Evolutionary conservation across 257 asterid genomes (phyloP), one percentile per base, ranked within the genome.

Genomic region (Ajuga chamaepitys): DNA sequence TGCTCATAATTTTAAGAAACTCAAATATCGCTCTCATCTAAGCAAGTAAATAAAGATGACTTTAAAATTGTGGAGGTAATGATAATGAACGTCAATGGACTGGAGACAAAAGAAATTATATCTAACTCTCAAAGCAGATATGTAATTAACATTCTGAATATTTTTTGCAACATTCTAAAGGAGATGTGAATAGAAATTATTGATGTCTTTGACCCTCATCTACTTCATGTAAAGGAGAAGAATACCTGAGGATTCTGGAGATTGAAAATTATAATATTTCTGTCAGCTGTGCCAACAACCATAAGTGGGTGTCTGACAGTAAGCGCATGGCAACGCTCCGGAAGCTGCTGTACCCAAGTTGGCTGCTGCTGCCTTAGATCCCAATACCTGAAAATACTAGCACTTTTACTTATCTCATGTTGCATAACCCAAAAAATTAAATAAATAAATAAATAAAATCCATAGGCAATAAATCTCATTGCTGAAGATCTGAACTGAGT

Each of bases 211-310:
- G 61, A 28, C 26, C 14, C 13, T 24, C 24, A 10, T 48, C 13
- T 24, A 52, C 42, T 68, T 48, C 25, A 5, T 45, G 18, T 37
- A 65, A 57, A 34, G 37, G 74, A 54, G 70, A 44, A 57, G 57
- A 37, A 40, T 77, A 93, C 97, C 99, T 89, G 99, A 70, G 99
- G 99, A 68, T 81, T 89, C 75, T 93, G 91, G 81, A 93, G 85
- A 85, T 93, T 87, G 90, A 82, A 93, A 64, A 93, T 88, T 53
- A 83, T 68, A 66, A 89, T 80, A 71, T 89, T 89, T 86, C 94
- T 81, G 75, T 93, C 99, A 59, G 96, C 96, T 24, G 97, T 93
- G 68, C 88, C 99, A 70, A 80, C 97, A 37, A 93, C 97, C 99
- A 93, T 87, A 67, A 93, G 86, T 48, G 97, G 99, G 70, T 93